Evolutionary conservation across 1,284 basidiomycete species (phyloP).

Genomic region (Cutaneotrichosporon sp.): DNA sequence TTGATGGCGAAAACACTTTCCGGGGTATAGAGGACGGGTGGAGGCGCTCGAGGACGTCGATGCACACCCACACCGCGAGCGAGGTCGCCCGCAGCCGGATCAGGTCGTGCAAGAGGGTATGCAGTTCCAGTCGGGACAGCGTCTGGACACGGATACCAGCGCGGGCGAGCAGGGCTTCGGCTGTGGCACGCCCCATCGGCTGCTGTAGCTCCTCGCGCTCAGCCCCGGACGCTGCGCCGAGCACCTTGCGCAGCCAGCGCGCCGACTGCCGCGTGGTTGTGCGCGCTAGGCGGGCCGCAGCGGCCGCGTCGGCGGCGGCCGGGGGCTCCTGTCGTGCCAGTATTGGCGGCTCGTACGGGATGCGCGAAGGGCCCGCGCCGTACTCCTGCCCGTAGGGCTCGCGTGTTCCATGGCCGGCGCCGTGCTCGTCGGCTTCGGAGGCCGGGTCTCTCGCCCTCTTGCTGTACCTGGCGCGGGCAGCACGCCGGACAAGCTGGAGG

Average conservation of each 20-base stretch:
- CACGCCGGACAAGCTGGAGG: neutral
- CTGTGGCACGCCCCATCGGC: neutral
- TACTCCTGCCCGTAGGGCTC: constrained; percentile 39
- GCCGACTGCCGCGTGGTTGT: constrained; percentile 3
- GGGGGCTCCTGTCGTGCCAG: neutral
- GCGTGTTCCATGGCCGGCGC: no score
- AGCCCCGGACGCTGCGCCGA: neutral
- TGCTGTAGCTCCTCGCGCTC: neutral
- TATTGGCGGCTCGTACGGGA: constrained; percentile 33
- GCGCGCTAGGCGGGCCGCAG: neutral
- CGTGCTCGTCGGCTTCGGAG: neutral
- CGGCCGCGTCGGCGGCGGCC: neutral
- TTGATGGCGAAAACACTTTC: constrained; percentile 5
- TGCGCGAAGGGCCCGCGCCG: constrained; percentile 42
- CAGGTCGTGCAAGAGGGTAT: constrained; percentile 35
- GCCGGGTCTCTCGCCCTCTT: neutral
- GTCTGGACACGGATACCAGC: constrained; percentile 3
- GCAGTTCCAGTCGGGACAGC: constrained; percentile 32
- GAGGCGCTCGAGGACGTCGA: constrained; percentile 7
- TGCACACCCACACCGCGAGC: constrained; percentile 3
- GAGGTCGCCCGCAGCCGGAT: constrained; percentile 19
- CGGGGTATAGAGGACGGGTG: constrained; percentile 8
- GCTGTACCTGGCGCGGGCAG: neutral
- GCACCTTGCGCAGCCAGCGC: constrained; percentile 2
- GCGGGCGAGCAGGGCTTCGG: neutral